phyloP scores from a whole-genome alignment of 805 yeast species.

The Metschnikowia sp. region DNA sequence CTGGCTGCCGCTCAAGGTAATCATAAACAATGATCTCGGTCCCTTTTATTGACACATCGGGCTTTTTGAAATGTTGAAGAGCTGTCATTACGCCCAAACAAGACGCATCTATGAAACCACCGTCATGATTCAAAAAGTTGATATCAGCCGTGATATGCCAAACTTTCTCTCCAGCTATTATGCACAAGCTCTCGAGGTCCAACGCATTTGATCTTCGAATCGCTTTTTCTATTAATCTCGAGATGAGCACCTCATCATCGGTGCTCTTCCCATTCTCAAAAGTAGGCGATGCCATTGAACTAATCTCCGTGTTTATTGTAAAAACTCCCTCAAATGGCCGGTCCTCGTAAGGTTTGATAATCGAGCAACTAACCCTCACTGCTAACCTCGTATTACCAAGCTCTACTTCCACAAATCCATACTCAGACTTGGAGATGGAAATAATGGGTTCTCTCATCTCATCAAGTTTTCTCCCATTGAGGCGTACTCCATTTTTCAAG shows the following conservation, averaged over 20 bases:
- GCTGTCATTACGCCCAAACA: conserved; percentile 90
- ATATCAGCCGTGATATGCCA: conserved; percentile 92
- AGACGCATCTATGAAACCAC: conserved; percentile 86
- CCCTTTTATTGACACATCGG: conserved; percentile 73
- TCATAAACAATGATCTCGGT: conserved; percentile 66
- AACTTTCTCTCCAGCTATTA: conserved; percentile 84
- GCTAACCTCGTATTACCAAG: conserved; percentile 73
- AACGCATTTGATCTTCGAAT: conserved; percentile 86
- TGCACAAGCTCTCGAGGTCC: conserved; percentile 87
- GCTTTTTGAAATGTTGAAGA: conserved; percentile 75
- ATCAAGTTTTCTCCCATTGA: conserved; percentile 65
- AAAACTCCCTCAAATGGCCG: conserved; percentile 93
- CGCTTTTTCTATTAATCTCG: conserved; percentile 86
- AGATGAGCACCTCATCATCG: conserved; percentile 78
- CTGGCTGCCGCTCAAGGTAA: conserved; percentile 78
- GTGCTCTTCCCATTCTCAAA: conserved; percentile 72
- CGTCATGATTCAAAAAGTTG: conserved; percentile 86
- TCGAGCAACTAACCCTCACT: conserved; percentile 70
- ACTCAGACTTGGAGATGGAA: conserved; percentile 57
- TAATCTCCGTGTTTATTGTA: conserved; percentile 76
- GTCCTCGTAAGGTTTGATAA: conserved; percentile 79
- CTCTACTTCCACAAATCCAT: conserved; percentile 75
- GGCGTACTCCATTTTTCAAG: conserved; percentile 57
- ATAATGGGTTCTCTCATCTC: conserved; percentile 65
- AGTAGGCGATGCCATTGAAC: conserved; percentile 85